phyloP scores from a whole-genome alignment of 192 early-diverging fungal genomes.

The Mortierella alpina region DNA sequence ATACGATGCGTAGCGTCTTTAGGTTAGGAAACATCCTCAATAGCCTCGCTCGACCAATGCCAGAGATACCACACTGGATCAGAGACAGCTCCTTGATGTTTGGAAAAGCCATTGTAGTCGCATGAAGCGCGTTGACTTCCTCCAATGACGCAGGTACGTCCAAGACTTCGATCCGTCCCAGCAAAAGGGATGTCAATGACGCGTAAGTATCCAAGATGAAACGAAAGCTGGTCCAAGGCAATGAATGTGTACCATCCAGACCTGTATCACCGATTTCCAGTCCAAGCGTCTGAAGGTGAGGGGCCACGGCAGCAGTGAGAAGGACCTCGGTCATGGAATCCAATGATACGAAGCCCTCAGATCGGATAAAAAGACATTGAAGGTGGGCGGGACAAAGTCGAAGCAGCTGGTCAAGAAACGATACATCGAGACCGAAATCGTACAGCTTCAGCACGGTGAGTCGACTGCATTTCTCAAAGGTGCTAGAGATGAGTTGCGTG shows the following conservation, averaged over 20 bases:
- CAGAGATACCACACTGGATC: conserved; percentile 24
- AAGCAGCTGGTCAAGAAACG: conserved; percentile 11
- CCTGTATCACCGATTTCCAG: conserved; percentile 23
- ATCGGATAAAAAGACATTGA: conserved; percentile 5
- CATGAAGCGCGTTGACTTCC: conserved; percentile 20
- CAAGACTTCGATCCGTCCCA: conserved; percentile 17
- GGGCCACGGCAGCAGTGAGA: neutral
- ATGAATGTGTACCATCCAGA: conserved; percentile 15
- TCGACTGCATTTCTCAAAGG: neutral
- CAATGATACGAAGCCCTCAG: conserved; percentile 28
- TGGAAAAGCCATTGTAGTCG: conserved; percentile 18
- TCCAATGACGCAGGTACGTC: conserved; percentile 22
- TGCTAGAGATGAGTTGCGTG: neutral
- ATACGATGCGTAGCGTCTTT: neutral
- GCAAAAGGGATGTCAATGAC: conserved; percentile 10
- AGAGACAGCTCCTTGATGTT: conserved; percentile 8
- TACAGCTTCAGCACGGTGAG: conserved; percentile 4
- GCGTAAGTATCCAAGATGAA: conserved; percentile 1
- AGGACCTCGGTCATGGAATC: conserved; percentile 18
- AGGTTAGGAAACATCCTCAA: conserved; percentile 29
- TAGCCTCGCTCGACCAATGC: conserved; percentile 5
- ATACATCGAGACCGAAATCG: conserved; percentile 19
- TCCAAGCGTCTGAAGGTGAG: conserved; percentile 2
- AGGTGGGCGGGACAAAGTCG: neutral
- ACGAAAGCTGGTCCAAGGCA: conserved; percentile 19